Evolutionary conservation across 257 asterid species (phyloP), one percentile per base, ranked within the genome.

Genomic region (Hygrophila difformis): DNA sequence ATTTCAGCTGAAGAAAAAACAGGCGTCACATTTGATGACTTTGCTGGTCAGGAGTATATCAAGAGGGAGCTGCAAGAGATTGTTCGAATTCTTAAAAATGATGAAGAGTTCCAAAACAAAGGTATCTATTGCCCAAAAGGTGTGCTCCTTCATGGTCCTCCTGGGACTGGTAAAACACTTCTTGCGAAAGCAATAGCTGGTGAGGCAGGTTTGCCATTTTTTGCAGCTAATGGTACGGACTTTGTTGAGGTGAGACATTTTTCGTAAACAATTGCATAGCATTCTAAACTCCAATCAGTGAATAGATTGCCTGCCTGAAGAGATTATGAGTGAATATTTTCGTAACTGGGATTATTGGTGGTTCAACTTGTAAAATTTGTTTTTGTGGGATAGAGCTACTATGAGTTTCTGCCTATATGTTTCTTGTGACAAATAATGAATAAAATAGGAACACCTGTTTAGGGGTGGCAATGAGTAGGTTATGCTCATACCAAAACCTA

Each of bases 131-230:
- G 98, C 74, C 98, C 98, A 37, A 89, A 82, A 75, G 98, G 98
- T 35, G 98, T 89, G 68, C 98, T 89, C 24, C 93, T 89, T 43
- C 92, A 89, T 64, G 98, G 98, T 44, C 98, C 98, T 60, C 98
- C 98, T 49, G 98, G 98, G 54, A 89, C 98, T 66, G 98, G 98
- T 61, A 89, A 89, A 82, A 89, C 98, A 52, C 96, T 89, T 72
- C 79, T 89, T 33, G 98, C 98, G 47, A 89, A 85, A 75, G 98
- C 98, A 51, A 89, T 89, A 61, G 98, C 98, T 68, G 98, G 98
- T 38, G 98, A 89, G 73, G 98, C 98, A 28, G 98, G 98, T 9
- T 93, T 89, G 63, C 98, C 98, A 15, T 89, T 89, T 74, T 85
- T 89, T 65, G 98, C 98, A 10, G 82, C 93, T 66, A 89, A 76